Evolutionary conservation across 371 early-diverging fungal species (phyloP), one percentile per base, ranked within the genome.

Genomic region (Catenaria anguillulae): DNA sequence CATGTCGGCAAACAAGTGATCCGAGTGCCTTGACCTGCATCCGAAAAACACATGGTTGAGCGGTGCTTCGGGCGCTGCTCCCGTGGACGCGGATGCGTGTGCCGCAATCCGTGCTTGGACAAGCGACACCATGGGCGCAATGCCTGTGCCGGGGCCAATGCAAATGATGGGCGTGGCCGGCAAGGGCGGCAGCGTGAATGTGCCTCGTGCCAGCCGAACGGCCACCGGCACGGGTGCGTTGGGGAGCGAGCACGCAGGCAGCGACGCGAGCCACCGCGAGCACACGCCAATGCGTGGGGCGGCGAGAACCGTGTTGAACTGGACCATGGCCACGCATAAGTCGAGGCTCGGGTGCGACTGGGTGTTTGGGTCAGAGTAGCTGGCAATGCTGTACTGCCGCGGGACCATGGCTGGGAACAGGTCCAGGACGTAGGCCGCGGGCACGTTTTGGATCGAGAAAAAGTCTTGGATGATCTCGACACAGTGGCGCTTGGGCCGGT

Each of bases 51-150:
- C 67, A 8, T 75, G 66, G 50, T 87, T 89, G 26, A 80, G 71
- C n/a, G 62, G 64, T 4, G 77, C 75, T 15, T 74, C 73, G 19
- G 70, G 62, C 15, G 65, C 42, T n/a, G n/a, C n/a, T n/a, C n/a
- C n/a, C 5, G 40, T 40, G 5, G 40, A 40, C 17, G 40, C 5
- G 10, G 40, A 5, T 5, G 10, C 40, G 17, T 40, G 40, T 5
- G 40, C 17, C 5, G 10, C 40, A 19, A 81, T 66, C 0, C 92
- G 77, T 29, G 83, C 76, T 61, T 87, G 77, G n/a, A 94, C 61
- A 62, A 94, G 83, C 42, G 89, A 78, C 43, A 89, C 79, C 84
- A 94, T 90, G 4, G 94, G 92, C 3, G 93, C 86, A 24, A 93
- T 76, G n/a, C 93, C 93, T 2, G 90, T 87, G 79, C 86, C 88